These are phyloP conservation scores for Posidonia oceanica DNA, from an alignment of 116 monocot species.

Conservation along the genomic window DNA sequence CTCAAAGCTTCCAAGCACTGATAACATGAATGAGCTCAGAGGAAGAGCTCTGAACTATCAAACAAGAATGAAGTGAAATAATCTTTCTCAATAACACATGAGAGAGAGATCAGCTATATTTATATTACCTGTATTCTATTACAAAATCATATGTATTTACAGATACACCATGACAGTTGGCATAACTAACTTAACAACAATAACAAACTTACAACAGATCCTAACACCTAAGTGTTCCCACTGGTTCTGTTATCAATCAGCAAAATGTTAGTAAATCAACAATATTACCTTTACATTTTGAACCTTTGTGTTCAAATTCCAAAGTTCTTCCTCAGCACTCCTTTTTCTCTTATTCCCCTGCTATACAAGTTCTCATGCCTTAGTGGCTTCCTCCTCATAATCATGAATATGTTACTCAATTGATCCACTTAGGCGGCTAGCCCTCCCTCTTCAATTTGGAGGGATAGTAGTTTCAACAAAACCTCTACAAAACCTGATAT, in stretches of 20 bases:
- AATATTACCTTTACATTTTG: conserved; percentile 53
- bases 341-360: conserved; percentile 54
- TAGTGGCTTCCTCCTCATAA: conserved; percentile 33
- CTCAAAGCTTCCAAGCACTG: too few species aligned
- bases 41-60: too few species aligned
- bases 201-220: too few species aligned
- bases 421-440: conserved; percentile 78
- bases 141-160: too few species aligned
- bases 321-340: conserved; percentile 28
- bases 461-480: conserved; percentile 80
- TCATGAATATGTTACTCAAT: conserved; percentile 52
- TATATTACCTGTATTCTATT: too few species aligned
- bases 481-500: conserved; percentile 55
- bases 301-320: conserved; percentile 27
- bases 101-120: too few species aligned
- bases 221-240: too few species aligned
- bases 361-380: conserved; percentile 25
- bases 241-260: too few species aligned
- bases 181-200: too few species aligned
- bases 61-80: not conserved
- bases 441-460: conserved; percentile 44
- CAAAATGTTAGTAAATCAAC: not conserved
- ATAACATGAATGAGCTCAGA: too few species aligned
- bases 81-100: too few species aligned
- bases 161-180: too few species aligned